phyloP scores from a whole-genome alignment of 2,329 filamentous ascomycete genomes.

The Nemania diffusa region DNA sequence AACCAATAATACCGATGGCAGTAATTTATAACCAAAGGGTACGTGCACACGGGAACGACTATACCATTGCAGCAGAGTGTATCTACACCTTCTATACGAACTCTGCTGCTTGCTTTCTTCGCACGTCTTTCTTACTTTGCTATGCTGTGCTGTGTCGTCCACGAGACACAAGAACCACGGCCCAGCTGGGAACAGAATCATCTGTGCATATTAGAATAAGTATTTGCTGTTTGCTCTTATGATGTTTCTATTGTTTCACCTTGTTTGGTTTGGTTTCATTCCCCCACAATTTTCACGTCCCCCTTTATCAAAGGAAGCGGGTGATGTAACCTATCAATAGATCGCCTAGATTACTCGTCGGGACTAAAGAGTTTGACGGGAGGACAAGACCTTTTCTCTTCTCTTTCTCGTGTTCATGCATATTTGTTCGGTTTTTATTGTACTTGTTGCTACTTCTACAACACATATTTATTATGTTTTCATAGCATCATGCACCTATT shows the following conservation, averaged over 20 bases:
- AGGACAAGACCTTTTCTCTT: neutral
- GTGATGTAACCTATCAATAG: conserved; percentile 11
- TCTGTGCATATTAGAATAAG: neutral
- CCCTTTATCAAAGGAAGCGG: conserved; percentile 1
- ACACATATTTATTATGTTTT: conserved; percentile 14
- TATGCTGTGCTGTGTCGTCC: neutral
- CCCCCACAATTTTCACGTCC: conserved; percentile 13
- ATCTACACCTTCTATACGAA: neutral
- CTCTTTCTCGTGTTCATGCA: neutral
- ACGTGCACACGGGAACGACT: neutral
- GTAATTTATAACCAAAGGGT: neutral
- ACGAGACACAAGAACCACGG: neutral
- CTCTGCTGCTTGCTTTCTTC: neutral
- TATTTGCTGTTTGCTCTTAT: neutral
- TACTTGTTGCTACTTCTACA: conserved; percentile 9
- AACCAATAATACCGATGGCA: conserved; percentile 10
- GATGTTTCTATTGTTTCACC: neutral
- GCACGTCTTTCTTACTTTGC: neutral
- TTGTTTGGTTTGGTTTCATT: conserved; percentile 24
- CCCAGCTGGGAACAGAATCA: neutral
- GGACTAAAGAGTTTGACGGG: conserved; percentile 1
- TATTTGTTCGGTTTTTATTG: conserved; percentile 9
- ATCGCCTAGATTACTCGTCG: conserved; percentile 1
- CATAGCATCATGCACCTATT: conserved; percentile 23
- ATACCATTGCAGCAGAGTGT: neutral